Conservation (phyloP, 495 filamentous ascomycete genomes). For the Bathelium albidoporum region DNA sequence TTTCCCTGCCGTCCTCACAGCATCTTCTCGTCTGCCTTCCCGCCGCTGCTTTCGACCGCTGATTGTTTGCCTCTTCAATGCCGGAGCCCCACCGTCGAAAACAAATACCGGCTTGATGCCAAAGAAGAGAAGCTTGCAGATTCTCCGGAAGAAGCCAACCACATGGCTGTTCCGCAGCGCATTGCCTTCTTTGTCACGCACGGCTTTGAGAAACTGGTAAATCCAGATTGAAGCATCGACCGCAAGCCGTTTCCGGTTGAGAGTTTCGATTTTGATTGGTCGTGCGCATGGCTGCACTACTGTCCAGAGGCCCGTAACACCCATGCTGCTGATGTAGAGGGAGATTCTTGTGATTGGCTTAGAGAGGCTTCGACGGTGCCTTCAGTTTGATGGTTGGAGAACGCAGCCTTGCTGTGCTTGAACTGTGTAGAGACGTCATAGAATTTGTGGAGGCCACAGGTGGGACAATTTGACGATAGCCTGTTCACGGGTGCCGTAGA, state of each 20-base stretch:
- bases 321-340: constrained; percentile 47
- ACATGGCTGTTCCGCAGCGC: constrained; percentile 90
- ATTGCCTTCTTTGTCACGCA: constrained; percentile 96
- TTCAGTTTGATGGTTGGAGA: too few relatives aligned
- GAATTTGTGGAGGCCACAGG: too few relatives aligned
- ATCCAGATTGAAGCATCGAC: constrained; percentile 99
- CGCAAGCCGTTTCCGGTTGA: constrained; percentile 88
- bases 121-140: constrained; percentile 92
- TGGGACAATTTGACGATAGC: too few relatives aligned
- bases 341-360: background rate
- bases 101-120: constrained; percentile 97
- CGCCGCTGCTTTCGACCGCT: constrained; percentile 63
- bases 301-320: constrained; percentile 95
- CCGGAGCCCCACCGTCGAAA: constrained; percentile 90
- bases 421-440: too few relatives aligned
- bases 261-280: constrained; percentile 84
- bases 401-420: too few relatives aligned
- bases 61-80: constrained; percentile 85
- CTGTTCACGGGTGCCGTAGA: too few relatives aligned
- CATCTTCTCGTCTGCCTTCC: constrained; percentile 89
- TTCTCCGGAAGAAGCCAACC: constrained; percentile 93
- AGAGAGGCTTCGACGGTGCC: too few relatives aligned
- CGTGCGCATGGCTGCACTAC: constrained; percentile 85
- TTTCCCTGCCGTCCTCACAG: constrained; percentile 76
- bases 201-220: constrained; percentile 97